Conservation (phyloP, 2,329 filamentous ascomycete genomes). For the Pleomassaria siparia region DNA sequence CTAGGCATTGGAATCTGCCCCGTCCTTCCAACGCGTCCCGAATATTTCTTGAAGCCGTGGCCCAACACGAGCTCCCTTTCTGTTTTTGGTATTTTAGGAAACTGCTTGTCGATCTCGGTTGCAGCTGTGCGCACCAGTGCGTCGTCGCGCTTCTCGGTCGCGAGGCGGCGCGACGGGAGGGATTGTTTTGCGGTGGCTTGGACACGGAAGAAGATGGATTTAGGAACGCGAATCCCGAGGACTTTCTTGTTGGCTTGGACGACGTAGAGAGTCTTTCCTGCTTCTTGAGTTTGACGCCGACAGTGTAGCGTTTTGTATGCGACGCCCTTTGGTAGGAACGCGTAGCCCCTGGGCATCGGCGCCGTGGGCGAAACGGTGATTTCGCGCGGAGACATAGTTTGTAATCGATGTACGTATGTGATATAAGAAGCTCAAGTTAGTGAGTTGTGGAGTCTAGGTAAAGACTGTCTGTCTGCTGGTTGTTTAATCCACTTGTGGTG, state of each 20-base stretch:
- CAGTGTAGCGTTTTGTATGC: constrained; percentile 38
- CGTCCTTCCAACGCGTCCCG: constrained; percentile 52
- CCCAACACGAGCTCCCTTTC: constrained; percentile 41
- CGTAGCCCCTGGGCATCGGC: constrained; percentile 33
- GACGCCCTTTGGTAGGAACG: constrained; percentile 37
- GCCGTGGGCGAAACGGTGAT: constrained; percentile 19
- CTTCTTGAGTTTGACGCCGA: constrained; percentile 33
- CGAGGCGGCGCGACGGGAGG: constrained; percentile 42
- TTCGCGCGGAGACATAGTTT: constrained; percentile 13
- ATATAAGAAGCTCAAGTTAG: not conserved
- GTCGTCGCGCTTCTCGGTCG: constrained; percentile 38
- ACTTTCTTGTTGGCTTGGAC: constrained; percentile 25
- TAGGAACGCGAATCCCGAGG: constrained; percentile 49
- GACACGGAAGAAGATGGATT: constrained; percentile 42
- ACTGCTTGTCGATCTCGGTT: constrained; percentile 41
- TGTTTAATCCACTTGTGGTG: no score
- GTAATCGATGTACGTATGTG: not conserved
- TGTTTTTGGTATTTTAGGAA: constrained; percentile 44
- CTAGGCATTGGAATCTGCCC: constrained; percentile 40
- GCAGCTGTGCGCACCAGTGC: constrained; percentile 21
- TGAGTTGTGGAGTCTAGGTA: no score
- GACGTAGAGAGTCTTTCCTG: constrained; percentile 28
- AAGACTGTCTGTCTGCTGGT: no score
- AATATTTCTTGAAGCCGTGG: constrained; percentile 50
- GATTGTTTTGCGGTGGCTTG: constrained; percentile 44